These are phyloP conservation scores for Fusarium illudens DNA, from an alignment of 2,329 filamentous ascomycete genomes.

Conservation along the genomic window DNA sequence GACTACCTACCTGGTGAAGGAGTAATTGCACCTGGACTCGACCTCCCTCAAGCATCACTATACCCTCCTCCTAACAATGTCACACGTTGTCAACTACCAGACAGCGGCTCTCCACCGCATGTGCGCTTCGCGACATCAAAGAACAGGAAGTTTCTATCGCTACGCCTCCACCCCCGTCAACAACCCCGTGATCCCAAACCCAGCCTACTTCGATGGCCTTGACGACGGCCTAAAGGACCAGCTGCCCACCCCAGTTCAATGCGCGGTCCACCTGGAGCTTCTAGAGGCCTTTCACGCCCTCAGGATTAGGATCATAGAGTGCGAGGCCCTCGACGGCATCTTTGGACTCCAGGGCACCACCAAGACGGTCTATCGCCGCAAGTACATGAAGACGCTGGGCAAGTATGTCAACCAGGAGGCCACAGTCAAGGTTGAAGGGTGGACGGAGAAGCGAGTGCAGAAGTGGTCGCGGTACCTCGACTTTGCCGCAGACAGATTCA, in stretches of 20 bases:
- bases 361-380: conserved; percentile 27
- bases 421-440: conserved; percentile 12
- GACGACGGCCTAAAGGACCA: not conserved
- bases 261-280: conserved; percentile 67
- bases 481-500: conserved; percentile 36
- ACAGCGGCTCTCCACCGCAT: conserved; percentile 14
- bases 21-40: not conserved
- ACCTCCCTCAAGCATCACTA: not conserved
- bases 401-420: conserved; percentile 20
- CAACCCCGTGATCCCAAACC: conserved; percentile 28
- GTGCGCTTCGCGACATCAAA: conserved; percentile 1
- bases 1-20: not conserved
- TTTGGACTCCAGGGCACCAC: conserved; percentile 19
- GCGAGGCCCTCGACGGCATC: conserved; percentile 13
- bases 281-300: conserved; percentile 65
- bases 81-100: conserved; percentile 26
- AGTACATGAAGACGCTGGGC: conserved; percentile 7
- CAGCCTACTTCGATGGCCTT: conserved; percentile 9
- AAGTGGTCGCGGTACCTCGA: conserved; percentile 39
- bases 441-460: conserved; percentile 1
- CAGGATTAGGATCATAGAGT: conserved; percentile 41
- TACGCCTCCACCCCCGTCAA: not conserved
- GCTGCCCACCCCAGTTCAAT: conserved; percentile 42
- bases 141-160: not conserved
- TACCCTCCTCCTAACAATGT: conserved; percentile 6